Evolutionary conservation across 2,329 filamentous ascomycete genomes (phyloP), one percentile per base, ranked within the genome.

Genomic region (Rasamsonia emersonii): DNA sequence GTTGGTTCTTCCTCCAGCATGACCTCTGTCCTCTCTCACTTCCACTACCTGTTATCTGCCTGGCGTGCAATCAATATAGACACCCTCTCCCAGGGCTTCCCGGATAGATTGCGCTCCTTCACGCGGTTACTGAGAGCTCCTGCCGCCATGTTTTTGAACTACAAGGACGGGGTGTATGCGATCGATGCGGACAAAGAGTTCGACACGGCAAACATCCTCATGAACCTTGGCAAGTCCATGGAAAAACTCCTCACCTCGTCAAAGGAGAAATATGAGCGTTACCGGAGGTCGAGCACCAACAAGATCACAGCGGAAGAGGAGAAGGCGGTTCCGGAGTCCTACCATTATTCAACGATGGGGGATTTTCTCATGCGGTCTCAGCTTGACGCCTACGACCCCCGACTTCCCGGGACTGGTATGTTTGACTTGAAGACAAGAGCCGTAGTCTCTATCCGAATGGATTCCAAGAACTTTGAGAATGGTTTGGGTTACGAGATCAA

Each of bases 401-500:
- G 91, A 30, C 61, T 98, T 5, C 91, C 89, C 0, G 91, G 91
- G 1, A 83, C 81, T 4, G 91, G 91, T 24, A 88, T 94, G 67
- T 98, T 95, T 51, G 91, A 98, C 57, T 64, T 98, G 38, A 98
- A 98, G 64, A 98, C 91, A 0, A 75, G 93, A 46, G 88, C 91
- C 2, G 89, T 96, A 0, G 69, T 95, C 4, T 80, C 85, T 0
- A 84, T 98, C 40, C 85, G 91, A 17, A 95, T 95, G 86, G 80
- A 93, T 46, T 70, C 82, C 0, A 48, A 55, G 4, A 73, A 80
- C 11, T 84, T 80, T 50, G 70, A 89, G 42, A 69, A 79, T 29
- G 86, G 86, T 17, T 64, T 79, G 9, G 88, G 85, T 3, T 98
- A 98, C 55, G 84, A 98, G 57, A 86, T 98, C 45, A 79, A 77